These are phyloP conservation scores for Syncephalastrum racemosum DNA, from an alignment of 371 early-diverging fungal genomes.

Conservation along the genomic window DNA sequence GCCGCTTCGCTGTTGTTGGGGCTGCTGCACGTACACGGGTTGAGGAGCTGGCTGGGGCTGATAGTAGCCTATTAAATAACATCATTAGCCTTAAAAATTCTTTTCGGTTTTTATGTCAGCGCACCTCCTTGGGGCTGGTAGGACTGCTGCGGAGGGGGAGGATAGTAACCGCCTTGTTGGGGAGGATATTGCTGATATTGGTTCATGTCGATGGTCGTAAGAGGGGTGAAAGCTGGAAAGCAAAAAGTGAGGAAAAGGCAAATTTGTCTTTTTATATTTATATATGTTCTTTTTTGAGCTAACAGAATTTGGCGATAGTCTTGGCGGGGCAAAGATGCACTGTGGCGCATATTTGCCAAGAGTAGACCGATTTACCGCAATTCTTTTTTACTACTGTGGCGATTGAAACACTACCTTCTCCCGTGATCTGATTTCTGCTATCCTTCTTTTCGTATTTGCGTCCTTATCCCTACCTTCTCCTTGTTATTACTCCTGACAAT, in stretches of 20 bases:
- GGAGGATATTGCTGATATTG: background rate
- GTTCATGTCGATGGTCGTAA: background rate
- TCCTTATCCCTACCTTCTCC: too few species aligned
- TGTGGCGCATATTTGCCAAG: too few species aligned
- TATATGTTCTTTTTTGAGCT: background rate
- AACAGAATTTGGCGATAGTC: too few species aligned
- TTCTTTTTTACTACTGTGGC: background rate
- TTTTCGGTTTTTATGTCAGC: background rate
- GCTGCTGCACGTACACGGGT: conserved; percentile 18
- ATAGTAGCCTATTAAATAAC: conserved; percentile 14
- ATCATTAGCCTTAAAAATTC: background rate
- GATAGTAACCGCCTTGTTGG: background rate
- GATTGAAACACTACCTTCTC: background rate
- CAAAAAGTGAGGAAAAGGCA: background rate
- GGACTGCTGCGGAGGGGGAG: background rate
- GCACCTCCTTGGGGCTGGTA: background rate
- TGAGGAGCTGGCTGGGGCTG: conserved; percentile 29
- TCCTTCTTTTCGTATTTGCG: too few species aligned
- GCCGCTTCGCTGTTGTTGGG: conserved; percentile 12
- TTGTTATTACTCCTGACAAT: too few species aligned
- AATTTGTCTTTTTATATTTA: background rate
- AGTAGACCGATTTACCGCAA: background rate
- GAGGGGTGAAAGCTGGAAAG: background rate
- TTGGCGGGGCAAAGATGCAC: background rate
- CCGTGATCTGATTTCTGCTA: background rate